Percentiles rank a stretch among this genome's conserved stretches.
Evolutionary conservation across 352 stramenopile genomes (phyloP).

Genomic region (Pythium aristosporum): DNA sequence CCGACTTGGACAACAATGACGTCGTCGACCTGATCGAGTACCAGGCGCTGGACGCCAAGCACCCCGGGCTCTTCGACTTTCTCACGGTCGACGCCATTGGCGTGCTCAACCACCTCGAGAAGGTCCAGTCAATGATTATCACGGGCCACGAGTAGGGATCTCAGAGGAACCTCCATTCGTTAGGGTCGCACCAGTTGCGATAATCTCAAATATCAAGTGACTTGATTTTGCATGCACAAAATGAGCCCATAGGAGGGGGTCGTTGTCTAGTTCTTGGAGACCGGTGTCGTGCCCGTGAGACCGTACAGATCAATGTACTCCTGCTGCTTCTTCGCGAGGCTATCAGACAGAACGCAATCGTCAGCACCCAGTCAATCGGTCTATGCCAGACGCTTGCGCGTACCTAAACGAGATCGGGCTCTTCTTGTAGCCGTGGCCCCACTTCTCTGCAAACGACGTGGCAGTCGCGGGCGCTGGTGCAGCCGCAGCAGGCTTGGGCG

Average conservation of each 20-base stretch:
- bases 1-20: slow-evolving; percentile 72
- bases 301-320: slow-evolving; percentile 82
- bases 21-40: slow-evolving; percentile 83
- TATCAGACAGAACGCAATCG: slow-evolving; percentile 18
- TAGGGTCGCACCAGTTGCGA: neutral
- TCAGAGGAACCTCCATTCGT: neutral
- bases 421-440: slow-evolving; percentile 78
- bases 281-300: slow-evolving; percentile 76
- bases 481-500: slow-evolving; percentile 17
- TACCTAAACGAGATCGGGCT: slow-evolving; percentile 69
- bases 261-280: slow-evolving; percentile 26
- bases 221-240: slow-evolving; percentile 8
- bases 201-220: slow-evolving; percentile 12
- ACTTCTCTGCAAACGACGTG: slow-evolving; percentile 65
- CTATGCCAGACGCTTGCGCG: neutral
- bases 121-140: slow-evolving; percentile 71
- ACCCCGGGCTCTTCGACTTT: slow-evolving; percentile 84
- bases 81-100: slow-evolving; percentile 83
- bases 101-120: slow-evolving; percentile 82
- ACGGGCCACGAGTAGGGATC: slow-evolving; percentile 19
- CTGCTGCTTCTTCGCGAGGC: slow-evolving; percentile 83
- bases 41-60: slow-evolving; percentile 75
- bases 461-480: slow-evolving; percentile 13
- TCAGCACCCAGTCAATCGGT: neutral
- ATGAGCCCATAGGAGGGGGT: neutral